A percentile compares a stretch with the other conserved stretches of the same genome.
Conservation (phyloP, 305 asterid genomes). For the Stenogyne calaminthoides region DNA sequence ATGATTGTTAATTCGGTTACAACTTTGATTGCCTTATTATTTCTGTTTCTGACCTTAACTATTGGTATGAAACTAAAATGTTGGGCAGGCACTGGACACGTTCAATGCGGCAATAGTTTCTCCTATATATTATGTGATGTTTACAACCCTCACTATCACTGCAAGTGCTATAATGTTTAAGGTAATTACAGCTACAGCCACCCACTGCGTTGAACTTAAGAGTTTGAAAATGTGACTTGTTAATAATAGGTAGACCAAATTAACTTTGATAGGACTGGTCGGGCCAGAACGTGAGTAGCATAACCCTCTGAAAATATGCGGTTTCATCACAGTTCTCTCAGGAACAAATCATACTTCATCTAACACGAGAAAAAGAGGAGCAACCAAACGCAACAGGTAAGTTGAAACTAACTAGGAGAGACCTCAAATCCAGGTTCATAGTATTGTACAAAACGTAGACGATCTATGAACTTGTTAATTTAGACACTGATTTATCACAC, state of each 20-base stretch:
- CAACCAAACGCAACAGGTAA: slow-evolving; percentile 54
- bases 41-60: slow-evolving; percentile 13
- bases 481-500: not conserved
- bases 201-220: not conserved
- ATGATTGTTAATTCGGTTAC: not conserved
- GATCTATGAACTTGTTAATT: not conserved
- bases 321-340: slow-evolving; percentile 74
- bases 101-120: slow-evolving; percentile 85
- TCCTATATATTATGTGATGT: slow-evolving; percentile 88
- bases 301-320: slow-evolving; percentile 84
- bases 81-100: slow-evolving; percentile 77
- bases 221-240: not conserved
- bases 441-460: not conserved
- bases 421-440: too few species aligned
- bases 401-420: too few species aligned
- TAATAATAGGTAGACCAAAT: not conserved
- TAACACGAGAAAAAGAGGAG: slow-evolving; percentile 70
- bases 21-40: too few species aligned
- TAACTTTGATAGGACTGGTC: slow-evolving; percentile 66
- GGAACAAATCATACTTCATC: slow-evolving; percentile 82
- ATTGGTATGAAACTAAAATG: not conserved
- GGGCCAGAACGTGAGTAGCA: slow-evolving; percentile 70
- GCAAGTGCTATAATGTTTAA: slow-evolving; percentile 91
- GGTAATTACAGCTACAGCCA: slow-evolving; percentile 46
- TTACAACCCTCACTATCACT: slow-evolving; percentile 76